Base-by-base conservation (phyloP, 1,284 basidiomycete genomes). In the Acaromyces ingoldii region DNA sequence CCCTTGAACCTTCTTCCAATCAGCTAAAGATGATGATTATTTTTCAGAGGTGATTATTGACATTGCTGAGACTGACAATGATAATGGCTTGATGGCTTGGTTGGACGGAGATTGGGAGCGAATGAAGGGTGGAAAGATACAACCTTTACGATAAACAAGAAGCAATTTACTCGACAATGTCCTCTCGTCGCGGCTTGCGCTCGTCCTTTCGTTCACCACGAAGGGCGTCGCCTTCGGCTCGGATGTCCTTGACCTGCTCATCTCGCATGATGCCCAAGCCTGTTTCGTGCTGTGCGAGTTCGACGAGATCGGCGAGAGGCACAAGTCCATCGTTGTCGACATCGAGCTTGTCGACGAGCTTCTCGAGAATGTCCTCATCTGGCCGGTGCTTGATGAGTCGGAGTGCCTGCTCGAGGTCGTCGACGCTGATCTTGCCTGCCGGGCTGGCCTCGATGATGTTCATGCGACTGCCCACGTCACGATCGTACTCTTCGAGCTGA, bases 281-380 rank as follows among this genome's bases (percentile, higher is more conserved):
- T 0, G 54, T 61, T 59, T 77, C 75, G n/a, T 74, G 69, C 25
- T 62, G 65, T 7, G 74, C 76, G 11, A 78, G 62, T 51, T 70
- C 71, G 15, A 78, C 49, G 19, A 79, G 75, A 37, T 79, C 75
- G 36, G 77, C 70, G 13, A 76, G 36, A 6, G 74, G 74, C 55
- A 97, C 91, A 68, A 86, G 92, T 0, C 93, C 92, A 71, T 98
- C 93, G 77, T 90, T 85, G 78, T 98, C 93, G 4, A 89, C 87
- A 75, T 98, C 95, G 64, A 98, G 80, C 78, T 97, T 97, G 72
- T 91, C 85, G 53, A 93, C 85, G 36, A 98, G 84, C 44, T 83
- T 84, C 60, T 89, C 85, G 19, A 90, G 86, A n/a, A 89, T 84
- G 58, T 91, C 88, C 55, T 93, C 89, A 51, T 90, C 85, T 2